Evolutionary conservation across 306 rosid species (phyloP).

Genomic region (Alnus glutinosa): DNA sequence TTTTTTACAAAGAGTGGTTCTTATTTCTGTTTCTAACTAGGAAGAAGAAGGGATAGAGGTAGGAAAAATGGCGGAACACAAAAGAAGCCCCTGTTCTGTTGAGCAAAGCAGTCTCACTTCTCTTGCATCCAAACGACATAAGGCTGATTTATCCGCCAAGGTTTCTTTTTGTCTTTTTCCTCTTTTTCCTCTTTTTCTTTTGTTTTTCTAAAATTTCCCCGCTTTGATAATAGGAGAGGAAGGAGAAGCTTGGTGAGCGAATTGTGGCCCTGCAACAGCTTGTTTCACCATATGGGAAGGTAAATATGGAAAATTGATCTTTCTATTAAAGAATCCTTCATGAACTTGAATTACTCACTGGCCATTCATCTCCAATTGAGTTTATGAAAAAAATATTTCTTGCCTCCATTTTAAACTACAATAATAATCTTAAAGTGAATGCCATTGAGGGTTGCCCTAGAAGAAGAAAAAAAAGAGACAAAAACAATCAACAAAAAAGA

Average conservation of each 20-base stretch:
- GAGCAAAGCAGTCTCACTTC: conserved; percentile 68
- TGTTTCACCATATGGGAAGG: conserved; percentile 99
- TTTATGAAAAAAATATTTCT: conserved; percentile 11
- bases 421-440: neutral
- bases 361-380: conserved; percentile 7
- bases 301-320: conserved; percentile 31
- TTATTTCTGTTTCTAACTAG: conserved; percentile 33
- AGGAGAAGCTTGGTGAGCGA: conserved; percentile 85
- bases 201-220: neutral
- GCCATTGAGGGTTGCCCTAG: neutral
- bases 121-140: conserved; percentile 83
- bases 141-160: conserved; percentile 82
- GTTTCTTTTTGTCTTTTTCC: conserved; percentile 41
- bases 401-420: conserved; percentile 12
- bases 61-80: conserved; percentile 78
- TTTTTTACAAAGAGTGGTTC: conserved; percentile 19
- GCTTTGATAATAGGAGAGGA: conserved; percentile 64
- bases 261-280: conserved; percentile 91
- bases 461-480: neutral
- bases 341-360: neutral
- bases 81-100: conserved; percentile 79
- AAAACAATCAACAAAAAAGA: too few relatives aligned
- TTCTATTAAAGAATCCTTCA: neutral
- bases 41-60: conserved; percentile 74
- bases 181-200: conserved; percentile 13